phyloP scores from a whole-genome alignment of 2,329 filamentous ascomycete genomes.

The Fonsecaea pedrosoi region DNA sequence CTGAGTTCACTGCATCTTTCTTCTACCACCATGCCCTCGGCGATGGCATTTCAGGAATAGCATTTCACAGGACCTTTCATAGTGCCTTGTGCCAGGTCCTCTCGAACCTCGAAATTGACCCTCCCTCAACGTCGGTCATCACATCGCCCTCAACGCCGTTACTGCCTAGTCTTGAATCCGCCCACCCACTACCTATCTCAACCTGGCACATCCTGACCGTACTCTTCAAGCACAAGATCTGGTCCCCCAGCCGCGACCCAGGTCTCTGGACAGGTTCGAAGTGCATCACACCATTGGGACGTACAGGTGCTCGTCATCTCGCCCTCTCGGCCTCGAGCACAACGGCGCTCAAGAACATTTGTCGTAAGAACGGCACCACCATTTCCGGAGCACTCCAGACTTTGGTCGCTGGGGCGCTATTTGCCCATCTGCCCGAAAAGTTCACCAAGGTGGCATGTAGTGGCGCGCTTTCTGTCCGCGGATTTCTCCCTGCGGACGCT shows the following conservation, averaged over 20 bases:
- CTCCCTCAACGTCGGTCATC: constrained; percentile 35
- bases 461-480: constrained; percentile 49
- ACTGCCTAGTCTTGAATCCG: constrained; percentile 41
- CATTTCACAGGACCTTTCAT: constrained; percentile 58
- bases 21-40: constrained; percentile 58
- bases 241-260: constrained; percentile 36
- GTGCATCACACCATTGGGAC: constrained; percentile 43
- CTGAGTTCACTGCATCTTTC: constrained; percentile 53
- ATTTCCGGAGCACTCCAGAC: constrained; percentile 52
- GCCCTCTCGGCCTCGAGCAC: constrained; percentile 44
- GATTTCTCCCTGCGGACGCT: constrained; percentile 45
- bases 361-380: constrained; percentile 49
- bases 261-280: constrained; percentile 48
- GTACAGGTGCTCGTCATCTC: constrained; percentile 13
- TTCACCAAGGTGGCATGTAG: constrained; percentile 45
- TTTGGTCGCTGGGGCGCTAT: constrained; percentile 49
- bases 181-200: constrained; percentile 21
- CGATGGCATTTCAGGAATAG: constrained; percentile 55
- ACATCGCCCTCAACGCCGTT: constrained; percentile 45
- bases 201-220: constrained; percentile 45
- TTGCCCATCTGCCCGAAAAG: constrained; percentile 43
- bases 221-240: constrained; percentile 43
- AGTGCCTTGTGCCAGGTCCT: constrained; percentile 50
- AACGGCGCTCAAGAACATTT: constrained; percentile 43
- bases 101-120: constrained; percentile 33